phyloP scores from a whole-genome alignment of 306 rosid species.

The Albizia julibrissin region DNA sequence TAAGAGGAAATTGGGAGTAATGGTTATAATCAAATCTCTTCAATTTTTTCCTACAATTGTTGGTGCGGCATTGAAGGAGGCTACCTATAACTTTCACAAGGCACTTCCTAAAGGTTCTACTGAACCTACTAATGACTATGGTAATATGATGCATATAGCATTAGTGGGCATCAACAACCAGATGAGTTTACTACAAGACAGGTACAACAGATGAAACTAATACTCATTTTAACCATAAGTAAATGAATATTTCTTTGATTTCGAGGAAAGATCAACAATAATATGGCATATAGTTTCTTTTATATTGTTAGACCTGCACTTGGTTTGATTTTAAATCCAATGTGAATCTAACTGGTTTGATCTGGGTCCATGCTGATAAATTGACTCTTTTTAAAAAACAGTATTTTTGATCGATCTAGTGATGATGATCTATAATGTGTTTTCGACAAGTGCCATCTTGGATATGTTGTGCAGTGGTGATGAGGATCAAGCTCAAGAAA shows the following conservation, averaged over 20 bases:
- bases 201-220: conserved; percentile 46
- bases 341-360: no score
- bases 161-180: conserved; percentile 90
- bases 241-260: background rate
- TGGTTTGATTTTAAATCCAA: background rate
- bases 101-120: conserved; percentile 50
- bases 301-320: conserved; percentile 20
- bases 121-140: conserved; percentile 48
- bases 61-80: conserved; percentile 78
- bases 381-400: background rate
- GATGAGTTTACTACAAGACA: conserved; percentile 98
- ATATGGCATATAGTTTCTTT: conserved; percentile 13
- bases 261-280: conserved; percentile 7
- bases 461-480: conserved; percentile 78
- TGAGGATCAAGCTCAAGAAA: conserved; percentile 98
- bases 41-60: conserved; percentile 82
- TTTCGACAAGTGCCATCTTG: conserved; percentile 39
- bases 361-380: background rate
- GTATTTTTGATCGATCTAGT: conserved; percentile 1
- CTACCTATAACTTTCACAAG: conserved; percentile 55
- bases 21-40: conserved; percentile 87
- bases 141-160: conserved; percentile 97
- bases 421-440: conserved; percentile 18
- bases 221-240: conserved; percentile 15
- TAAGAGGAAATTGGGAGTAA: conserved; percentile 95